Evolutionary conservation across 257 asterid genomes (phyloP).

Genomic region (Nicotiana otophora): DNA sequence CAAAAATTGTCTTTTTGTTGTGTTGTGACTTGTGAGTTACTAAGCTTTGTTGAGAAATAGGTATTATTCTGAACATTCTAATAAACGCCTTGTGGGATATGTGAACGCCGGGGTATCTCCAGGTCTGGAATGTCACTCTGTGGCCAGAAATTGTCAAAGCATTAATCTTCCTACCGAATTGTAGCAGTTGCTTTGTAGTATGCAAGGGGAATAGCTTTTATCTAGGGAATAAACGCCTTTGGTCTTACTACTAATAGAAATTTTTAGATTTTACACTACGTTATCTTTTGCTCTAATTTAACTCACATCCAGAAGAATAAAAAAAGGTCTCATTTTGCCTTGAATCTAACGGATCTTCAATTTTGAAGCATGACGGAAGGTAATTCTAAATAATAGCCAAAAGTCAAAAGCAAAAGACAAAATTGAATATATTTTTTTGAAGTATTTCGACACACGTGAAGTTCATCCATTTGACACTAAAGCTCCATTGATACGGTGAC

Average conservation of each 20-base stretch:
- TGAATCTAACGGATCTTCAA: neutral
- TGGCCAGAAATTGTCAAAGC: neutral
- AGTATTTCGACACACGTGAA: neutral
- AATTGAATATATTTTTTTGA: neutral
- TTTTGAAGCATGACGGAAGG: neutral
- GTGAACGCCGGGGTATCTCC: neutral
- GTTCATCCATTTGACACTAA: too few species aligned
- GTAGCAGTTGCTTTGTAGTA: neutral
- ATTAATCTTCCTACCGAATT: neutral
- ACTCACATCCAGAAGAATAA: too few species aligned
- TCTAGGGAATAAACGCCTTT: neutral
- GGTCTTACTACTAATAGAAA: neutral
- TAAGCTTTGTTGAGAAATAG: neutral
- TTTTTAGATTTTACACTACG: too few species aligned
- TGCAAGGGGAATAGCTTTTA: neutral
- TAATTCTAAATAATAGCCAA: neutral
- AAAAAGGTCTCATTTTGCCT: neutral
- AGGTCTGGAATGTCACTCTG: neutral
- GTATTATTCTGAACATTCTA: neutral
- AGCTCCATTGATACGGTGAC: too few species aligned
- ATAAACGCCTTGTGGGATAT: neutral
- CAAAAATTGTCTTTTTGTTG: neutral
- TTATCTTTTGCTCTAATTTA: too few species aligned
- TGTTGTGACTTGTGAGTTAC: neutral
- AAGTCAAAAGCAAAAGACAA: neutral